Conservation (phyloP, 805 yeast genomes). For the Pichia californica region DNA sequence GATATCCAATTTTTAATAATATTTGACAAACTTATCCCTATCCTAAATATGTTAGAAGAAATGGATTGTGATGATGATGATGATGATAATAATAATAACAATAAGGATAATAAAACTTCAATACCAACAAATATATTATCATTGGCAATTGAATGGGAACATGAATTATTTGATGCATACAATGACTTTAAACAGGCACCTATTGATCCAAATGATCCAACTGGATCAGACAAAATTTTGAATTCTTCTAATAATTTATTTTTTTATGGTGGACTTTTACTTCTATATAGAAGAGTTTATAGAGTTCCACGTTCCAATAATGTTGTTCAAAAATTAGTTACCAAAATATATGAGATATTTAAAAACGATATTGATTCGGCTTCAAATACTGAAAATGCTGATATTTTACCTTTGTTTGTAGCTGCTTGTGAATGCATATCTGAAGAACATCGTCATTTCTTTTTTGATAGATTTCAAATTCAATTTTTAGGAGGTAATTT, state of each 20-base stretch:
- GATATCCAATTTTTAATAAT: slow-evolving; percentile 52
- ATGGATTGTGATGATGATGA: background rate
- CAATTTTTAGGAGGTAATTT: slow-evolving; percentile 11
- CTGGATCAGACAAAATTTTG: slow-evolving; percentile 3
- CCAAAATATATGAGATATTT: slow-evolving; percentile 5
- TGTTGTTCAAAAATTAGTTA: slow-evolving; percentile 7
- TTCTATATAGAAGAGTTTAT: slow-evolving; percentile 7
- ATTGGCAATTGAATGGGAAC: slow-evolving; percentile 10
- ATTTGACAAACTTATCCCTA: slow-evolving; percentile 8
- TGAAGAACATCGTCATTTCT: slow-evolving; percentile 4
- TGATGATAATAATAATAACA: too few relatives aligned
- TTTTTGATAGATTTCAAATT: slow-evolving; percentile 10
- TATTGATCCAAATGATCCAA: background rate
- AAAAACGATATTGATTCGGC: slow-evolving; percentile 9
- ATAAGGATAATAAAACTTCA: background rate
- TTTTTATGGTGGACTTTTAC: slow-evolving; percentile 5
- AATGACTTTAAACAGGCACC: slow-evolving; percentile 1
- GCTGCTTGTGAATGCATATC: slow-evolving; percentile 9
- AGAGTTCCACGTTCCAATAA: background rate
- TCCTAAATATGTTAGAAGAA: slow-evolving; percentile 5
- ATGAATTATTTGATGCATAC: slow-evolving; percentile 2
- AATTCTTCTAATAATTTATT: slow-evolving; percentile 5
- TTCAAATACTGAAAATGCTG: slow-evolving; percentile 9
- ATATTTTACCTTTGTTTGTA: slow-evolving; percentile 8
- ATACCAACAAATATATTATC: slow-evolving; percentile 5